Evolutionary conservation across 2,329 filamentous ascomycete genomes (phyloP).

Genomic region (Coniochaeta sp.): DNA sequence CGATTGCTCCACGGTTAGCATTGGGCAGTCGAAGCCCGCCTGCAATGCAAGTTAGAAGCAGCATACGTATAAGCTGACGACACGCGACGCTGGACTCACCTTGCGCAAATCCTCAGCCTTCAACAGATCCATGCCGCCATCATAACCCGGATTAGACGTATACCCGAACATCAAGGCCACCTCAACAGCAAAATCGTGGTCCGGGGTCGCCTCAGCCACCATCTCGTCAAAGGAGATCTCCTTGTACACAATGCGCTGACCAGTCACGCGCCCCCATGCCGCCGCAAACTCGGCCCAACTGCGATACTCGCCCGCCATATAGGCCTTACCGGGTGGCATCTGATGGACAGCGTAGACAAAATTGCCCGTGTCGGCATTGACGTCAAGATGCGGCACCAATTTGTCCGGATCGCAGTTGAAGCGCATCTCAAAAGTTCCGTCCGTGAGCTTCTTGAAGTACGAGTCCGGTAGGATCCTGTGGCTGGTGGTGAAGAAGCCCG

Average conservation of each 20-base stretch:
- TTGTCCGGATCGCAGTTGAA: conserved; percentile 34
- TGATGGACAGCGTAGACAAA: conserved; percentile 41
- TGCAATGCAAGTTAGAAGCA: conserved; percentile 11
- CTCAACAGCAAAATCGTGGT: conserved; percentile 35
- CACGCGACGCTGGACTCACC: conserved; percentile 21
- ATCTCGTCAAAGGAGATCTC: conserved; percentile 33
- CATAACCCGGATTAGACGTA: conserved; percentile 39
- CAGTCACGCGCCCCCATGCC: conserved; percentile 31
- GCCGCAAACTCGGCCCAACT: conserved; percentile 39
- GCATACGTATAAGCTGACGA: neutral
- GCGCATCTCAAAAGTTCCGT: conserved; percentile 38
- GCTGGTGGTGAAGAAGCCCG: conserved; percentile 40
- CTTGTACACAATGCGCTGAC: conserved; percentile 26
- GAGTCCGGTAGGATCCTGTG: conserved; percentile 36
- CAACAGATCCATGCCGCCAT: conserved; percentile 35
- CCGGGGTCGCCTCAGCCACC: conserved; percentile 24
- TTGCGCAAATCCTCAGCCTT: conserved; percentile 34
- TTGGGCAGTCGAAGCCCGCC: conserved; percentile 36
- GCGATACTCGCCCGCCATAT: conserved; percentile 40
- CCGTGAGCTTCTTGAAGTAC: conserved; percentile 35
- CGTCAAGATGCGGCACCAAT: conserved; percentile 35
- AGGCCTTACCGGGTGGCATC: conserved; percentile 39
- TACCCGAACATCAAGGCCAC: conserved; percentile 40
- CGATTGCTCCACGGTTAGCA: conserved; percentile 31
- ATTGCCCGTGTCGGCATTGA: conserved; percentile 38